Evolutionary conservation across 164 flowering plant species (phyloP).

Genomic region (Echeveria elegans): DNA sequence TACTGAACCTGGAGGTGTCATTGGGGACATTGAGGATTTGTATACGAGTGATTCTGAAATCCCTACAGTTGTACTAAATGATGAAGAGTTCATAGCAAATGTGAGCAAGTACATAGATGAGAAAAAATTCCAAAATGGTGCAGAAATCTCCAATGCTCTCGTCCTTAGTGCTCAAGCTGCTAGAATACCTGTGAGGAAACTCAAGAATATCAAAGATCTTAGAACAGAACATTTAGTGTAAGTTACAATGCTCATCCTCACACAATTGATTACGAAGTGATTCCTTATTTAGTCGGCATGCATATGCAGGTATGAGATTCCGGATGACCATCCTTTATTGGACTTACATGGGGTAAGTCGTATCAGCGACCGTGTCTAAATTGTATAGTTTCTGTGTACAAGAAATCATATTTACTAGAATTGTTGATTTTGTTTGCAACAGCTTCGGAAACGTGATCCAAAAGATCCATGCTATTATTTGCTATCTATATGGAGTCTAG

Average conservation of each 20-base stretch:
- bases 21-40: conserved; percentile 3
- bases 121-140: neutral
- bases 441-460: conserved; percentile 2
- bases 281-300: neutral
- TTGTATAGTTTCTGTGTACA: neutral
- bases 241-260: neutral
- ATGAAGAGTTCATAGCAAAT: neutral
- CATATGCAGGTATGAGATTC: conserved; percentile 9
- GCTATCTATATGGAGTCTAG: conserved; percentile 5
- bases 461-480: conserved; percentile 1
- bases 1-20: neutral
- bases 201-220: neutral
- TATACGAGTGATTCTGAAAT: neutral
- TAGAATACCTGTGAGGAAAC: neutral
- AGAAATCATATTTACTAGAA: neutral
- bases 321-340: conserved; percentile 5
- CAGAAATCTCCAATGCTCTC: neutral
- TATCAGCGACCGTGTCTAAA: neutral
- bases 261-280: too few relatives aligned
- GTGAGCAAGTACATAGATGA: neutral
- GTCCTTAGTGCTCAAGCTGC: neutral
- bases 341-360: neutral
- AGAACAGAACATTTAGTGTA: conserved; percentile 7
- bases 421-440: neutral
- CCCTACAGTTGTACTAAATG: neutral